Evolutionary conservation across 148 eudicot genomes (phyloP), one percentile per base, ranked within the genome.

Genomic region (Nepenthes gracilis): DNA sequence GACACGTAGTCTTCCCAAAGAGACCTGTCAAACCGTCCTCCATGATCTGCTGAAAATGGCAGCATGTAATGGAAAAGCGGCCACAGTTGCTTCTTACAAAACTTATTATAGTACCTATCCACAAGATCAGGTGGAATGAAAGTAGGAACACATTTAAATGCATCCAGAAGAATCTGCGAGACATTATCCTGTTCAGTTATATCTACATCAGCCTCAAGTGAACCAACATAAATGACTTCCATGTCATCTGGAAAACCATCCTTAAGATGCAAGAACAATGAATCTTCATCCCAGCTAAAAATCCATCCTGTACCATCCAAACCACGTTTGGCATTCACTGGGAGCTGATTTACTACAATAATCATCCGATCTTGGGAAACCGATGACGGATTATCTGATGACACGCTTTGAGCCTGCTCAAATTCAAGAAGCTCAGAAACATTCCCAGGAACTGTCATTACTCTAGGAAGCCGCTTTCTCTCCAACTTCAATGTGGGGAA

Each of bases 1-100:
- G 71, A 69, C 37, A 77, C 81, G 72, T 77, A 77, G 49, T 77
- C 81, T 63, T 77, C 81, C 81, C 81, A 77, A 52, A 77, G 35
- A 4, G 77, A 73, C 63, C 71, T 66, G 45, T 73, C 72, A 70
- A 77, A 77, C 68, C 80, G 70, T n/a, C 74, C 80, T 34, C 74
- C 77, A 73, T 69, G 65, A 1, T 66, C 81, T 0, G 63, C 65
- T 11, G 77, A 62, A 59, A 77, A 72, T 2, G 81, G 81, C 33
- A 77, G 71, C 81, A 72, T 77, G 57, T 77, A 77, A 60, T 77
- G 81, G 63, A 77, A 77, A 45, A 77, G 69, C 10, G 81, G 81
- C 81, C 77, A 77, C 63, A 77, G 58, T n/a, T 77, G 81, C 54
- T 72, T 70, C 68, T 70, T 77, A 58, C 81, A 77, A 63, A 77